phyloP scores from a whole-genome alignment of 805 yeast species.

The Yamadazyma akitaensis region DNA sequence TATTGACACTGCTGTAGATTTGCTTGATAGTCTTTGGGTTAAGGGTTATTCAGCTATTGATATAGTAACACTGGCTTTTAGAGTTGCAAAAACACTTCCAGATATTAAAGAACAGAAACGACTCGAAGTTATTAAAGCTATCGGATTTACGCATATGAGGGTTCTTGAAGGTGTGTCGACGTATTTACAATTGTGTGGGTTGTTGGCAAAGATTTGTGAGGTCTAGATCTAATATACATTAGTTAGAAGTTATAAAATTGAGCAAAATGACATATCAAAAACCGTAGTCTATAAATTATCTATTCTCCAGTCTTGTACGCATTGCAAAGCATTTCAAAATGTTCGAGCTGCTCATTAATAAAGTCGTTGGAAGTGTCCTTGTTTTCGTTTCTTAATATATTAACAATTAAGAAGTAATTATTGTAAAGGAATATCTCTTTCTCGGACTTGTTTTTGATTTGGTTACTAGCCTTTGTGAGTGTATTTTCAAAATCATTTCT shows the following conservation, averaged over 20 bases:
- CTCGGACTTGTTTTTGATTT: slow-evolving; percentile 39
- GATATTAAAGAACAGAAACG: slow-evolving; percentile 66
- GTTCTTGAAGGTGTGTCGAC: slow-evolving; percentile 91
- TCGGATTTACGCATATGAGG: slow-evolving; percentile 90
- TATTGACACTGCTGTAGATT: slow-evolving; percentile 63
- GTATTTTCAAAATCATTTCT: slow-evolving; percentile 78
- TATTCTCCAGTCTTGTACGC: slow-evolving; percentile 26
- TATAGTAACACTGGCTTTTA: slow-evolving; percentile 84
- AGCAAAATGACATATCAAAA: too few species aligned
- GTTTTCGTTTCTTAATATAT: slow-evolving; percentile 46
- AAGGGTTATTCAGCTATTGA: slow-evolving; percentile 94
- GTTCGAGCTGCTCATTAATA: slow-evolving; percentile 35
- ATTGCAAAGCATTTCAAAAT: slow-evolving; percentile 37
- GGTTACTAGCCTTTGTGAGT: slow-evolving; percentile 59
- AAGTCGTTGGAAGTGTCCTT: slow-evolving; percentile 19
- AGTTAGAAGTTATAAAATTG: too few species aligned
- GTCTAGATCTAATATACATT: slow-evolving; percentile 8
- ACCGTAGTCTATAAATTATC: not conserved
- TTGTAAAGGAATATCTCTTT: slow-evolving; percentile 72
- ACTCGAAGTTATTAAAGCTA: slow-evolving; percentile 75
- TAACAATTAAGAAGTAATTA: slow-evolving; percentile 62
- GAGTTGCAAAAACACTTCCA: slow-evolving; percentile 75
- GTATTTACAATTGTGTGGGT: slow-evolving; percentile 79
- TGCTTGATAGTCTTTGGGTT: slow-evolving; percentile 70
- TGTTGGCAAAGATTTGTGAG: slow-evolving; percentile 59